Evolutionary conservation across 306 rosid species (phyloP).

Genomic region (Medicago lupulina): DNA sequence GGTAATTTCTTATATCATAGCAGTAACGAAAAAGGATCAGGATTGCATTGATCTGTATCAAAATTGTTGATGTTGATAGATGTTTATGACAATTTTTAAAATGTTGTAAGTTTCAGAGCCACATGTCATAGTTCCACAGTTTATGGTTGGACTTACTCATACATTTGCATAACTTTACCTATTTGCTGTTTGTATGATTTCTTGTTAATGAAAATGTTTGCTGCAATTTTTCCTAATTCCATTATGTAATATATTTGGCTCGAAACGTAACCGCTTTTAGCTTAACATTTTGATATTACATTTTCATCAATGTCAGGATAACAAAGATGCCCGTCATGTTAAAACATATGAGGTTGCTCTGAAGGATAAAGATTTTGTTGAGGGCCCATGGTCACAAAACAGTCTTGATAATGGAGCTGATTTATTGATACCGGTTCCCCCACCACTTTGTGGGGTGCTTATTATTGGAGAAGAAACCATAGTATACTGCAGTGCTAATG

Average conservation of each 20-base stretch:
- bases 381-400: conserved; percentile 97
- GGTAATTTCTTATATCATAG: conserved; percentile 8
- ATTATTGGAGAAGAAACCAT: conserved; percentile 98
- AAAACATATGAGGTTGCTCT: conserved; percentile 96
- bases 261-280: neutral
- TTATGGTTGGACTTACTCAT: conserved; percentile 7
- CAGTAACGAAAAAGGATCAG: neutral
- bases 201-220: conserved; percentile 3
- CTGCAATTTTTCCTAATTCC: neutral
- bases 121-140: conserved; percentile 26
- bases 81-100: neutral
- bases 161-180: neutral
- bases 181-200: conserved; percentile 8
- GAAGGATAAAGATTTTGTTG: conserved; percentile 96
- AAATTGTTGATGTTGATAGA: neutral
- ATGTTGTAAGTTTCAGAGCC: conserved; percentile 20
- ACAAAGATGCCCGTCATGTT: conserved; percentile 96
- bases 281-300: conserved; percentile 24
- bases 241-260: conserved; percentile 11
- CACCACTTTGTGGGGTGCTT: conserved; percentile 95
- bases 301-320: conserved; percentile 71
- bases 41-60: neutral
- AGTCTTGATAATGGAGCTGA: conserved; percentile 98
- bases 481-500: conserved; percentile 94
- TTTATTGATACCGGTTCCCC: conserved; percentile 93